A percentile compares a stretch with the other conserved stretches of the same genome.
Conservation (phyloP, 352 stramenopile genomes). For the Globisporangium paroecandrum region DNA sequence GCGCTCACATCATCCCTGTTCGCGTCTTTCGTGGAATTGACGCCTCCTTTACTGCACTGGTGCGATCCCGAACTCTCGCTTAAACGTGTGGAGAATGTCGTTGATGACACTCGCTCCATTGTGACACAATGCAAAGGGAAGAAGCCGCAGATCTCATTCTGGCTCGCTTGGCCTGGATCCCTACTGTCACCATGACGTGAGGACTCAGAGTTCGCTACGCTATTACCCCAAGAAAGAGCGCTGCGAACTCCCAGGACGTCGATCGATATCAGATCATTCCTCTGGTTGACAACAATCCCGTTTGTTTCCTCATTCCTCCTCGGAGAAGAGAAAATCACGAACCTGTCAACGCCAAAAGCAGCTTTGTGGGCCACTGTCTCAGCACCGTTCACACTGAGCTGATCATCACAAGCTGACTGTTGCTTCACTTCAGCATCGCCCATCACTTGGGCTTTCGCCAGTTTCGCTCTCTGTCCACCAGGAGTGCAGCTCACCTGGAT, state of each 20-base stretch:
- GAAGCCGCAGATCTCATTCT: not conserved
- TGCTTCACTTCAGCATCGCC: not conserved
- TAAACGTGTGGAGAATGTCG: not conserved
- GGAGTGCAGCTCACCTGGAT: not conserved
- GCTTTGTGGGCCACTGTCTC: not conserved
- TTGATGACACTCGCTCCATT: not conserved
- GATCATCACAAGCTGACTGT: not conserved
- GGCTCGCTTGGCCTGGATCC: not conserved
- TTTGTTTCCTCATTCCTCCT: not conserved
- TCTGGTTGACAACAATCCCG: not conserved
- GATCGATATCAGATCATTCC: constrained; percentile 18
- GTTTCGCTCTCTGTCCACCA: not conserved
- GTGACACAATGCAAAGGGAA: not conserved
- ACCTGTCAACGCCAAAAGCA: not conserved
- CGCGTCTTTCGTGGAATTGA: not conserved
- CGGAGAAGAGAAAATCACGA: constrained; percentile 11
- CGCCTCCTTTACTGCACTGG: not conserved
- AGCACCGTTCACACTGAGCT: not conserved
- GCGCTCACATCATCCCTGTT: not conserved
- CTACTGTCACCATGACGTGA: not conserved
- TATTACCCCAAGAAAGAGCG: not conserved
- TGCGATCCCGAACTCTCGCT: not conserved
- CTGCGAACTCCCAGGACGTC: not conserved
- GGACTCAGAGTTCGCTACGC: not conserved
- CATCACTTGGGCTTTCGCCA: not conserved